Base-by-base conservation (phyloP, 495 filamentous ascomycete genomes). In the Daldinia bambusicola region DNA sequence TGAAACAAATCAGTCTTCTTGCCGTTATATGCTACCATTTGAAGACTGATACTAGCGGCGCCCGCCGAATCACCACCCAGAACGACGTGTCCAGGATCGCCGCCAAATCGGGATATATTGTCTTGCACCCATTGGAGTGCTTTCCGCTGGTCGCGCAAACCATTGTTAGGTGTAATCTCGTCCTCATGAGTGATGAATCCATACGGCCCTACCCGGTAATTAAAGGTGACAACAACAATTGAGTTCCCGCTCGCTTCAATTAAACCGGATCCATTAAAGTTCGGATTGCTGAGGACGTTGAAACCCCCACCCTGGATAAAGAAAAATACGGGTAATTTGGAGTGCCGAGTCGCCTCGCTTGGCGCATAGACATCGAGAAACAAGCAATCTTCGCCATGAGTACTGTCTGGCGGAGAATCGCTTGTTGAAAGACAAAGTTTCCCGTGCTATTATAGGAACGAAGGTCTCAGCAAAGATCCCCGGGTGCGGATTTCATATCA, bases 291-390 rank as follows among this genome's bases (percentile, higher is more conserved):
- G 58, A 87, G 80, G 4, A 69, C 65, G 30, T 86, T 87, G 77
- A 90, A 92, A 0, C 89, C 89, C 14, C 89, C 89, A n/a, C 89
- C 89, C 69, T 91, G 89, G 51, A 92, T 89, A 66, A 85, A 91
- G 75, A 91, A 87, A 71, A 81, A 90, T 0, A 91, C 89, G 0
- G 89, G 89, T 1, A 91, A 79, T 37, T 78, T 84, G 9, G 80
- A 82, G 6, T 71, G 60, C 2, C 51, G 56, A 4, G 80, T 87
- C 9, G 84, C 82, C 10, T 81, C 79, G 0, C 79, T 79, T 4
- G 91, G 90, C 2, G 90, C 87, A 68, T 85, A 91, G 41, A 93
- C 81, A 64, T 92, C 86, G 18, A 91, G 73, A 65, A 89, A 91
- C 0, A 93, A 82, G 76, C 91, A 92, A 69, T 93, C 79, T 53